These are phyloP conservation scores for Torulaspora quercuum DNA, from an alignment of 805 yeast species.

Conservation along the genomic window DNA sequence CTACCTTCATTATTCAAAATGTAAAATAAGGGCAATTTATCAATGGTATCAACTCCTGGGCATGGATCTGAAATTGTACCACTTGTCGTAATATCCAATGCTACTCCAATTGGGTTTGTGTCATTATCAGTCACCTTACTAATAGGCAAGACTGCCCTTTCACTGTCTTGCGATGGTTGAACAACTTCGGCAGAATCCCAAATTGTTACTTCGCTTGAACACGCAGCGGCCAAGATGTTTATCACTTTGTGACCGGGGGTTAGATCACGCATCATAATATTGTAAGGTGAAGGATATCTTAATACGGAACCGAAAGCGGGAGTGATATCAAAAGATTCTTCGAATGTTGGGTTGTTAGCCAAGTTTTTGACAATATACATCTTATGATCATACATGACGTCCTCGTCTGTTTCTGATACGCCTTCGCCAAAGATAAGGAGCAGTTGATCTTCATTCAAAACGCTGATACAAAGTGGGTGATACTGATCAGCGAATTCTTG, in stretches of 20 bases:
- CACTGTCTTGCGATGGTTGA: constrained; percentile 60
- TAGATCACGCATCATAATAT: constrained; percentile 43
- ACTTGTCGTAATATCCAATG: constrained; percentile 52
- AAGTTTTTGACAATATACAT: constrained; percentile 22
- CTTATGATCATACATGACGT: constrained; percentile 31
- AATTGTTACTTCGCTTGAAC: constrained; percentile 60
- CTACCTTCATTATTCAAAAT: constrained; percentile 61
- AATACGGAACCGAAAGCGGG: constrained; percentile 52
- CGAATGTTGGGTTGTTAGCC: constrained; percentile 16
- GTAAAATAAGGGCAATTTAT: constrained; percentile 64
- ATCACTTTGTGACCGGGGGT: constrained; percentile 34
- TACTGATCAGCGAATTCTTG: constrained; percentile 36
- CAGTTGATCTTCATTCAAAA: constrained; percentile 21
- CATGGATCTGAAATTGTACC: constrained; percentile 51
- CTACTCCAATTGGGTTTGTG: constrained; percentile 66
- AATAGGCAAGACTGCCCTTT: constrained; percentile 71
- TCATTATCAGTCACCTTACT: constrained; percentile 63
- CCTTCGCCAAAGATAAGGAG: constrained; percentile 34
- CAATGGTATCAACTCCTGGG: constrained; percentile 52
- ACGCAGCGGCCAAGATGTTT: constrained; percentile 54
- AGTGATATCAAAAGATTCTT: constrained; percentile 43
- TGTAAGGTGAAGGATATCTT: constrained; percentile 48
- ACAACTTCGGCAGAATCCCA: constrained; percentile 40
- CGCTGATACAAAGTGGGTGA: constrained; percentile 23
- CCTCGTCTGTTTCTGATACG: constrained; percentile 21